Percentiles rank a stretch among this genome's conserved stretches.
These are phyloP conservation scores for Elsinoe fawcettii DNA, from an alignment of 2,329 filamentous ascomycete species.

Conservation along the genomic window DNA sequence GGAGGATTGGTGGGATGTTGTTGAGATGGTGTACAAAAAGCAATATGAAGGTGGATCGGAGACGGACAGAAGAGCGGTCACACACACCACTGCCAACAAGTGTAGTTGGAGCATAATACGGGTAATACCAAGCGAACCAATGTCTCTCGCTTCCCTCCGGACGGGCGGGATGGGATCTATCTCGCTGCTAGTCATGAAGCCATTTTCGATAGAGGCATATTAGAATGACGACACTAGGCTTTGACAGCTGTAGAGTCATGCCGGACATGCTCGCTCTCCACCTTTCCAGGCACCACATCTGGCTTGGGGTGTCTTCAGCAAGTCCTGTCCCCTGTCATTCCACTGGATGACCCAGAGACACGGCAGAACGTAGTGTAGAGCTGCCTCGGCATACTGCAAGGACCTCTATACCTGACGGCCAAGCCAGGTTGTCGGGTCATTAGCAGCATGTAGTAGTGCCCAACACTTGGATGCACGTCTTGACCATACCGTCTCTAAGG, in stretches of 20 bases:
- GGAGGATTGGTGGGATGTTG: slow-evolving; percentile 6
- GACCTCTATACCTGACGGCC: background rate
- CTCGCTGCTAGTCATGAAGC: background rate
- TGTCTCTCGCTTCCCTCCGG: background rate
- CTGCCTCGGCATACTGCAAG: too few species aligned
- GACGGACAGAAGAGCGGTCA: background rate
- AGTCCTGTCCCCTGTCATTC: background rate
- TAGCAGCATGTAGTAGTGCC: background rate
- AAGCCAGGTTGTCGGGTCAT: background rate
- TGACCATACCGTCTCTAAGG: background rate
- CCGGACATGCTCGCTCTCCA: slow-evolving; percentile 3
- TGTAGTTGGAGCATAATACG: background rate
- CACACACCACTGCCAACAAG: background rate
- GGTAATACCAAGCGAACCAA: background rate
- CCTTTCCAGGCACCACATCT: background rate
- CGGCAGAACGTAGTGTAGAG: background rate
- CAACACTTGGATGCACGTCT: background rate
- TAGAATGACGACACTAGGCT: background rate
- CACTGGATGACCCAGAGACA: background rate
- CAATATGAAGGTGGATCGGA: slow-evolving; percentile 1
- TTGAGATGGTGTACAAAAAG: background rate
- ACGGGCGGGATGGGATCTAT: background rate
- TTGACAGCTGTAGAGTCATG: background rate
- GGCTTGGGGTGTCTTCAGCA: background rate
- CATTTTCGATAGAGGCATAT: slow-evolving; percentile 1